Evolutionary conservation across 495 filamentous ascomycete species (phyloP).

Genomic region (Elasticomyces elasticus): DNA sequence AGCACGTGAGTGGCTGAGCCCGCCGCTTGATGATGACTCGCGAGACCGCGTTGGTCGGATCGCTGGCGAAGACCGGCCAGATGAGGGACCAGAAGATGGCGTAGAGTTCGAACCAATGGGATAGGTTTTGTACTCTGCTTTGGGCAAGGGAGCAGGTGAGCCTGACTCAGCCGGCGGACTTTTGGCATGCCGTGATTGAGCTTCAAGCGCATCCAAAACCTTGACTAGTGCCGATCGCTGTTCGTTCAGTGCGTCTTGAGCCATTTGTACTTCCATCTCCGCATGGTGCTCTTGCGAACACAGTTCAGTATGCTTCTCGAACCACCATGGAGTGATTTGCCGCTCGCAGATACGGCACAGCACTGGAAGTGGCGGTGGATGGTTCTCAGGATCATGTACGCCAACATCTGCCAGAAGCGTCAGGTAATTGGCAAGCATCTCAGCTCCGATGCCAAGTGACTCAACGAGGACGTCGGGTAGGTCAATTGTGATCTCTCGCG

Average conservation of each 20-base stretch:
- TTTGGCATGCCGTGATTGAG: conserved; percentile 56
- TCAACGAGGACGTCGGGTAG: conserved; percentile 85
- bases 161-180: conserved; percentile 19
- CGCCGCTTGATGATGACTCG: conserved; percentile 65
- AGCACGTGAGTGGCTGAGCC: conserved; percentile 60
- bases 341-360: conserved; percentile 96
- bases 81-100: conserved; percentile 50
- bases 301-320: conserved; percentile 94
- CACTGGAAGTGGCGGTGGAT: conserved; percentile 79
- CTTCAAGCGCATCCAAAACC: conserved; percentile 83
- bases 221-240: conserved; percentile 94
- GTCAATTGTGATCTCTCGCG: conserved; percentile 89
- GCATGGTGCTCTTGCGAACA: conserved; percentile 92
- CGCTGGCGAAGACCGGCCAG: conserved; percentile 57
- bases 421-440: conserved; percentile 87
- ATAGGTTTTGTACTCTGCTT: conserved; percentile 84
- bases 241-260: conserved; percentile 85
- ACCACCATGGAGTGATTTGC: conserved; percentile 99
- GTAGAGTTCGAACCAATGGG: conserved; percentile 66
- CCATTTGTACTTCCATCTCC: conserved; percentile 93
- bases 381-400: conserved; percentile 65
- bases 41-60: conserved; percentile 61
- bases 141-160: conserved; percentile 36
- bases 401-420: conserved; percentile 81
- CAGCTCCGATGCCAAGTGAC: conserved; percentile 84